phyloP scores from a whole-genome alignment of 2,329 filamentous ascomycete species.

The Blastomyces parvus region DNA sequence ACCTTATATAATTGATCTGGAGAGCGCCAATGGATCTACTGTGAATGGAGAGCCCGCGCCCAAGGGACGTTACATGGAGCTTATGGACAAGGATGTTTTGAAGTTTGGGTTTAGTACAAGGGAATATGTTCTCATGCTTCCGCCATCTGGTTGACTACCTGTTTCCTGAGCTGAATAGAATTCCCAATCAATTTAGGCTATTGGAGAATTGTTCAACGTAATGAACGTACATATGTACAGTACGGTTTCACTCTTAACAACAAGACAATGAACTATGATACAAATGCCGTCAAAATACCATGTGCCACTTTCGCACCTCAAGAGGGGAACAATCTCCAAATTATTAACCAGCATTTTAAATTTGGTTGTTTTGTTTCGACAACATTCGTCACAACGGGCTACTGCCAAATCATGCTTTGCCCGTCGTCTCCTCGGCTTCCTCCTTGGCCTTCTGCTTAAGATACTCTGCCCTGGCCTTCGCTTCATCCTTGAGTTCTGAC shows the following conservation, averaged over 20 bases:
- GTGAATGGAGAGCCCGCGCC: slow-evolving; percentile 69
- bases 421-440: slow-evolving; percentile 20
- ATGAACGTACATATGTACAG: neutral
- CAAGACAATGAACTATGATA: slow-evolving; percentile 3
- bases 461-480: slow-evolving; percentile 29
- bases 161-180: neutral
- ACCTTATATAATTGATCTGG: slow-evolving; percentile 87
- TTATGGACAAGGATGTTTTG: slow-evolving; percentile 80
- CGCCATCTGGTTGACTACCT: slow-evolving; percentile 27
- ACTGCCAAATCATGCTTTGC: slow-evolving; percentile 16
- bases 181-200: slow-evolving; percentile 2
- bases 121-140: slow-evolving; percentile 93
- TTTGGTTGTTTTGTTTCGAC: neutral
- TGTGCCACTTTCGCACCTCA: neutral
- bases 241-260: neutral
- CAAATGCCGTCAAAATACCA: neutral
- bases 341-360: neutral
- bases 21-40: slow-evolving; percentile 81
- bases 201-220: slow-evolving; percentile 6
- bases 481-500: slow-evolving; percentile 13
- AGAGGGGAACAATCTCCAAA: neutral
- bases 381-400: neutral
- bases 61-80: slow-evolving; percentile 69
- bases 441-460: slow-evolving; percentile 22
- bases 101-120: slow-evolving; percentile 78